Conservation (phyloP, 306 rosid genomes). For the Trifolium fragiferum region DNA sequence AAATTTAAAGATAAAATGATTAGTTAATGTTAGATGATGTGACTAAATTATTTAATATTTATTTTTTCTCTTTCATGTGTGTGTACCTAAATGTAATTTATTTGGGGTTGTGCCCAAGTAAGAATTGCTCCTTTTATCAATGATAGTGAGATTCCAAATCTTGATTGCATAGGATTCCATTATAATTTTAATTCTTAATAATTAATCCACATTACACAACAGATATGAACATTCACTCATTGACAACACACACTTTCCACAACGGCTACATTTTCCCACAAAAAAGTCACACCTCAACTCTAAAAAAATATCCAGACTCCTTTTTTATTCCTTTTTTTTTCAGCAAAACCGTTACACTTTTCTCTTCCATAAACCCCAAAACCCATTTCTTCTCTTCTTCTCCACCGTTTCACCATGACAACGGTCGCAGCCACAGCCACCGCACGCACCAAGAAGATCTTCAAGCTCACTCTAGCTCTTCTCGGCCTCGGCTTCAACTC, state of each 20-base stretch:
- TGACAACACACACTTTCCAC: neutral
- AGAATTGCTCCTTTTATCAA: too few species aligned
- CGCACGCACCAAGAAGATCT: constrained; percentile 59
- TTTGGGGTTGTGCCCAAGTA: too few species aligned
- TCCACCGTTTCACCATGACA: constrained; percentile 52
- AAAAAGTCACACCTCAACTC: neutral
- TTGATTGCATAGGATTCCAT: neutral
- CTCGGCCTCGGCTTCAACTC: constrained; percentile 81
- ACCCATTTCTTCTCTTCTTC: neutral
- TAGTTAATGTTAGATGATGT: too few species aligned
- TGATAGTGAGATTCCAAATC: neutral
- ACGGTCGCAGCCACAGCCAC: constrained; percentile 62
- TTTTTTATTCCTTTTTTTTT: constrained; percentile 22
- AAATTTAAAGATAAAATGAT: too few species aligned
- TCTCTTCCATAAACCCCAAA: constrained; percentile 28
- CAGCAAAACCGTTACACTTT: constrained; percentile 43
- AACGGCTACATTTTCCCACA: constrained; percentile 59
- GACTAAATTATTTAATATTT: too few species aligned
- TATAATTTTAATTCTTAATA: too few species aligned
- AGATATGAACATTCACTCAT: neutral
- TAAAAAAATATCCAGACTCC: neutral
- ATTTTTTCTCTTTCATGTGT: too few species aligned
- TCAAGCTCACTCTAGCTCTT: constrained; percentile 68
- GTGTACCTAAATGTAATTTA: too few species aligned
- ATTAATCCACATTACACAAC: too few species aligned